Evolutionary conservation across 805 yeast genomes (phyloP), one percentile per base, ranked within the genome.

Genomic region (Candida odintsovae): DNA sequence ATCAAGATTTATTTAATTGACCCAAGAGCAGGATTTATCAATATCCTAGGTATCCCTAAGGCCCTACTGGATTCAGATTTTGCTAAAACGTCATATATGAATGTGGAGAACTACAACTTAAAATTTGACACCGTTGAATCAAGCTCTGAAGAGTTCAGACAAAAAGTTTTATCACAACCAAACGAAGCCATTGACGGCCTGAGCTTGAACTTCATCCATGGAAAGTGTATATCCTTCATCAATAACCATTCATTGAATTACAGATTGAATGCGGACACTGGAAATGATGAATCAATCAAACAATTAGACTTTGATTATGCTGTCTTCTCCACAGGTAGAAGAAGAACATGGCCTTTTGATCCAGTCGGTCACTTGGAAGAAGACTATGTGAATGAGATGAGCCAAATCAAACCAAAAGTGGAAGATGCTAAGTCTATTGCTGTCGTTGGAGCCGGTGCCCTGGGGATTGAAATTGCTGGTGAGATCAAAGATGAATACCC

Each of bases 301-400:
- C 49, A 48, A 56, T 68, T 39, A 21, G 56, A 59, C 9, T 77
- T 76, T 55, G 78, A 77, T 50, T 76, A 73, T 50, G 71, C 69
- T 19, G 62, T 77, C 11, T 56, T 68, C 44, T 77, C 80, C 6
- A 60, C 75, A 2, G 82, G 82, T 1, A 63, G 82, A 56, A 65
- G 75, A 44, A 62, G 82, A 49, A 62, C 64, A 38, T 76, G 80
- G 79, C 83, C 82, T 13, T 70, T 75, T 33, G 76, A 77, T 31
- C 82, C 82, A 3, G 55, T 63, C n/a, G 78, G 73, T 0, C 53
- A 51, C 40, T 70, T 71, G 12, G 61, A 56, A 43, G 64, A 65
- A 16, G 57, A 56, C 8, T 76, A 65, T 51, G 46, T 69, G 23
- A 47, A 58, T 18, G 82, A 78, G 51, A 76, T 77, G 78, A 42